Evolutionary conservation across 768 basidiomycete genomes (phyloP), one percentile per base, ranked within the genome.

Genomic region (Glaciozyma martinii): DNA sequence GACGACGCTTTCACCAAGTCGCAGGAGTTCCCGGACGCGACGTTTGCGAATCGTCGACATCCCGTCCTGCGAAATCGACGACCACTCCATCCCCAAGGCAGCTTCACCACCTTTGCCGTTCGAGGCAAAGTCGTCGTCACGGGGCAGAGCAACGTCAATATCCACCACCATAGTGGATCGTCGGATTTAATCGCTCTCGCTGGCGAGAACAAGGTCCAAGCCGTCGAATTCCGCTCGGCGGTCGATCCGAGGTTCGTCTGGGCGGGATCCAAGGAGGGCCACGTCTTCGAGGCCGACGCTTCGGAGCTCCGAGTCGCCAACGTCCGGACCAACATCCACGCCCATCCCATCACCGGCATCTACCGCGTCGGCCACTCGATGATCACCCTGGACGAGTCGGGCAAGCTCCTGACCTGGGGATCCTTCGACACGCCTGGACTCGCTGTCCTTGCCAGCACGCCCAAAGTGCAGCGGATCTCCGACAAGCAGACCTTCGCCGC

Each of bases 261-360:
- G 93, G 77, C 86, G 16, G 94, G 93, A 6, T 90, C 90, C 33
- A 91, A 88, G 77, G 90, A 94, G 30, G 94, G 94, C 0, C 85
- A 87, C 75, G 65, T 99, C 30, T 80, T 86, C 69, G 92, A 95
- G 79, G 69, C 94, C 61, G 90, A 97, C 73, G 78, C 87, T 46
- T 76, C 81, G 60, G 83, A 80, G 3, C 86, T 85, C 0, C 69
- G 71, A 7, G 76, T 90, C 25, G 79, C 80, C 3, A 84, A 82
- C 19, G 78, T 80, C 40, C 88, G 85, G 66, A 79, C 80, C 43
- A 79, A 80, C 18, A 83, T 82, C 0, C 93, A 95, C 72, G 72
- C 83, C 0, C 80, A 84, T 61, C 76, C 86, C 1, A 80, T 97
- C 61, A 81, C 82, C 1, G 79, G 84, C 68, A 87, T 97, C 37